Evolutionary conservation across 2,329 filamentous ascomycete species (phyloP).

Genomic region (Aspergillus piperis): DNA sequence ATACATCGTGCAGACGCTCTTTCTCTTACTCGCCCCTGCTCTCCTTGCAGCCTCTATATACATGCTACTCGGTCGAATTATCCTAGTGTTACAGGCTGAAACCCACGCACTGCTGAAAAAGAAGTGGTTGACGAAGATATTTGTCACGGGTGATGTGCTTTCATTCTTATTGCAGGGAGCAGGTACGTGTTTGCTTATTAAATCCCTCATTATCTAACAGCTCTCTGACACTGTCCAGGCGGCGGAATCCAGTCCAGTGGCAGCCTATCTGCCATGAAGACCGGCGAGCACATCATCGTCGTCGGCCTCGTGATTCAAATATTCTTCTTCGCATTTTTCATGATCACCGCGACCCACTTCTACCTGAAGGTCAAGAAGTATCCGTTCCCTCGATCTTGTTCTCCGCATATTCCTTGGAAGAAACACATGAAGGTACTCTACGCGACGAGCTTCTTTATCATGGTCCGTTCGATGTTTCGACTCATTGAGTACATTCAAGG

Average conservation of each 20-base stretch:
- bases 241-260: conserved; percentile 20
- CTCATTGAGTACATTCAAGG: conserved; percentile 23
- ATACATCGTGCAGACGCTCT: not conserved
- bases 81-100: conserved; percentile 37
- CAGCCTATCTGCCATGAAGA: conserved; percentile 11
- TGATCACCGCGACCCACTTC: conserved; percentile 29
- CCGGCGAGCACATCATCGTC: conserved; percentile 49
- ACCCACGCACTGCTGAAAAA: conserved; percentile 32
- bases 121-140: conserved; percentile 42
- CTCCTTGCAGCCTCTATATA: conserved; percentile 44
- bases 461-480: conserved; percentile 23
- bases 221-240: conserved; percentile 1
- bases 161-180: conserved; percentile 35
- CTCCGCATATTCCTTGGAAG: conserved; percentile 7
- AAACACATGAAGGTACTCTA: conserved; percentile 18
- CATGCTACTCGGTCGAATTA: conserved; percentile 43
- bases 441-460: conserved; percentile 19
- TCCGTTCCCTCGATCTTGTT: conserved; percentile 7
- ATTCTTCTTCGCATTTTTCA: conserved; percentile 60
- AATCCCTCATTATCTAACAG: not conserved
- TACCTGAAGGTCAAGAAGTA: conserved; percentile 11
- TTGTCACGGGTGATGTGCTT: conserved; percentile 36
- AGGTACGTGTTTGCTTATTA: conserved; percentile 14
- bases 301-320: conserved; percentile 61
- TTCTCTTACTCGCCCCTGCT: conserved; percentile 6